Evolutionary conservation across 2,329 filamentous ascomycete genomes (phyloP).

Genomic region (Cordyceps cicadae): DNA sequence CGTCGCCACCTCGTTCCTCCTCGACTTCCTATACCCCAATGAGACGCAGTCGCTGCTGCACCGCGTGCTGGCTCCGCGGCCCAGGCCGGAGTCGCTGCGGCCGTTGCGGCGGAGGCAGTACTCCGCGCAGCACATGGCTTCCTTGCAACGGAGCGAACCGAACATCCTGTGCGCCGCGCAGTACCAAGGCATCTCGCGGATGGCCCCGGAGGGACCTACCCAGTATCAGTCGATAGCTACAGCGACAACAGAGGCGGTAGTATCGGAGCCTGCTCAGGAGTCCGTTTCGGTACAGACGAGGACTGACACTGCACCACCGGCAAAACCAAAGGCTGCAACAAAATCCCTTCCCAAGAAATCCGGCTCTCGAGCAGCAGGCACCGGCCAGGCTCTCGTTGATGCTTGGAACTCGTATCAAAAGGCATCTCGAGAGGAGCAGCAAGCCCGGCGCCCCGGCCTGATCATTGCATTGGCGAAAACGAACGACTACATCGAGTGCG

Average conservation of each 20-base stretch:
- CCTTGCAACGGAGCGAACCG: not conserved
- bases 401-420: constrained; percentile 34
- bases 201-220: not conserved
- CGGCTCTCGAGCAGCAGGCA: not conserved
- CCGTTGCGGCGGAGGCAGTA: constrained; percentile 8
- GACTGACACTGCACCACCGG: not conserved
- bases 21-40: constrained; percentile 49
- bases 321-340: not conserved
- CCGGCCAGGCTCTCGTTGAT: not conserved
- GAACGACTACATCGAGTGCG: constrained; percentile 33
- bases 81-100: not conserved
- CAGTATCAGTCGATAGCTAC: not conserved
- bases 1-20: constrained; percentile 39
- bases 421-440: constrained; percentile 25
- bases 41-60: constrained; percentile 36
- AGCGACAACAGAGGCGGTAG: not conserved
- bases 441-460: constrained; percentile 24
- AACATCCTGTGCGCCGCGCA: not conserved
- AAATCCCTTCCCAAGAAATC: not conserved
- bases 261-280: too few relatives aligned
- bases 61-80: constrained; percentile 16
- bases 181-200: not conserved
- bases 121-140: constrained; percentile 2
- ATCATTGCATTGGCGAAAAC: constrained; percentile 37
- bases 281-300: not conserved